Base-by-base conservation (phyloP, 495 filamentous ascomycete genomes). In the Darksidea phi region DNA sequence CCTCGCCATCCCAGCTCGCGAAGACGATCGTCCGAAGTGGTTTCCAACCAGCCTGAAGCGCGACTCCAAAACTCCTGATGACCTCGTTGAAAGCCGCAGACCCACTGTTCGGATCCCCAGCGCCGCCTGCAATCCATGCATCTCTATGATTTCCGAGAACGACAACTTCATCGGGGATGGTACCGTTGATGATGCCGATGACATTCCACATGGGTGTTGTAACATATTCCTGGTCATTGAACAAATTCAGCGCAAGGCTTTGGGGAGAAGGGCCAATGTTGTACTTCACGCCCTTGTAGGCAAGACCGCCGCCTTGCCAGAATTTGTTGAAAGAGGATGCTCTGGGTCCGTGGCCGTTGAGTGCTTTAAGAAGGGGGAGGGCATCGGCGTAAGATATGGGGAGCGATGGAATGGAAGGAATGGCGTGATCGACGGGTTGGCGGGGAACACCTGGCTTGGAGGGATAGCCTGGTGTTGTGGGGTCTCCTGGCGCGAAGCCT, bases 61-160 rank as follows among this genome's bases (percentile, higher is more conserved):
- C 75, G 1, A 48, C 46, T 23, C 71, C 70, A 46, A 77, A 72
- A 36, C 54, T 45, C 10, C 74, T 65, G 25, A 76, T 66, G 38
- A 77, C 69, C 54, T 77, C 75, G 48, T 73, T 77, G 37, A 77
- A 53, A 11, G 75, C 74, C 8, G 75, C 74, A 28, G 72, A 75
- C 43, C 75, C 75, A 25, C 71, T 74, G 61, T 77, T 77, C n/a
- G 75, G 75, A 59, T 77, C 75, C 8, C 70, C 75, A 6, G 75
- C 74, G 5, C 75, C 75, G 49, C 91, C 90, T 8, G 87, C 89
- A 70, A 95, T 85, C 91, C 91, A 97, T 0, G 91, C 89, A 76
- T 98, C 94, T 13, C 92, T 86, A 70, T 98, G 94, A 68, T 97
- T 97, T 13, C 95, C 95, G n/a, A 97, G 75, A 6, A 98, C 79